Evolutionary conservation across 805 yeast species (phyloP).

Genomic region (Kodamaea sagamina): DNA sequence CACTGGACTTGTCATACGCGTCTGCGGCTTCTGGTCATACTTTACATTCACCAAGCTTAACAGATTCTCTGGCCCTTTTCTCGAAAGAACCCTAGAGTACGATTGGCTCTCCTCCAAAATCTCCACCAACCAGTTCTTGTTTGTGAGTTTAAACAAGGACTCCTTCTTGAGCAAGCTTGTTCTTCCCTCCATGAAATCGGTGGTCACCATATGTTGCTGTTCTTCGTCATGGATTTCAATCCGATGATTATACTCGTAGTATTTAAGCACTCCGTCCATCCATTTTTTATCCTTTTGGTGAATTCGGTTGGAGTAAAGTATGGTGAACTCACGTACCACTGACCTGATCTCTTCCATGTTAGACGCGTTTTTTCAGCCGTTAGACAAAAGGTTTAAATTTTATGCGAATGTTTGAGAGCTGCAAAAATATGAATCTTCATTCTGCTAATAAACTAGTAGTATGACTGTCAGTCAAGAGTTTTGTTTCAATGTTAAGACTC

Average conservation of each 20-base stretch:
- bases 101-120: constrained; percentile 10
- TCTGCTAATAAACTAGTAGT: too few relatives aligned
- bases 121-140: constrained; percentile 24
- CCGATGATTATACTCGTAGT: constrained; percentile 51
- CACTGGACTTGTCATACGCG: constrained; percentile 1
- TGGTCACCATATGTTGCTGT: constrained; percentile 29
- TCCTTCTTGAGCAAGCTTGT: constrained; percentile 17
- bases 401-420: too few relatives aligned
- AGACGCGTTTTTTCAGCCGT: constrained; percentile 1
- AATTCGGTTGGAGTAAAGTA: constrained; percentile 48
- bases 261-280: constrained; percentile 51
- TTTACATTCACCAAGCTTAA: constrained; percentile 8
- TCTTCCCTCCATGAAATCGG: constrained; percentile 34
- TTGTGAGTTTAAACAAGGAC: constrained; percentile 28
- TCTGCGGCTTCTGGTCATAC: not conserved
- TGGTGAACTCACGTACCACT: constrained; percentile 46
- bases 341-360: constrained; percentile 24
- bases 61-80: constrained; percentile 1
- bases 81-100: constrained; percentile 7
- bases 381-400: too few relatives aligned
- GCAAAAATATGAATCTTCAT: too few relatives aligned
- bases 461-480: too few relatives aligned
- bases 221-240: constrained; percentile 44
- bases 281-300: constrained; percentile 50
- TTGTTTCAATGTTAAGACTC: too few relatives aligned